These are phyloP conservation scores for Termitomyces sp. DNA, from an alignment of 768 basidiomycete species.

Conservation along the genomic window DNA sequence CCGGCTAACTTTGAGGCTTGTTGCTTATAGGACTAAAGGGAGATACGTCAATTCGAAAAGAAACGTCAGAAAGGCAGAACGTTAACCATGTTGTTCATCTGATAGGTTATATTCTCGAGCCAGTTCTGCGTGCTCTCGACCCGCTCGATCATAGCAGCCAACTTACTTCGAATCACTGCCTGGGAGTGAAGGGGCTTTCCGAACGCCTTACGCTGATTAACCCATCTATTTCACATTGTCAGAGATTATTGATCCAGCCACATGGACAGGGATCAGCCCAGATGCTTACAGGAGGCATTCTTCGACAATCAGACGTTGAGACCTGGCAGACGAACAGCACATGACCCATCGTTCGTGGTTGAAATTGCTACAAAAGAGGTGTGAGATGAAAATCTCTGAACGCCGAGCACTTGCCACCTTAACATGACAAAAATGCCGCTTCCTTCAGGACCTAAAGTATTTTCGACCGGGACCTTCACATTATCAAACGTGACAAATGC, in stretches of 20 bases:
- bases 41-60: background rate
- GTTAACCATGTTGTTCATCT: constrained; percentile 78
- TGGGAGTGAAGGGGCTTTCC: constrained; percentile 82
- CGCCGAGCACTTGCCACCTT: constrained; percentile 24
- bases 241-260: background rate
- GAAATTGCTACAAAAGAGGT: constrained; percentile 57
- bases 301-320: constrained; percentile 54
- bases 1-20: constrained; percentile 73
- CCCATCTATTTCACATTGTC: constrained; percentile 50
- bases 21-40: constrained; percentile 56
- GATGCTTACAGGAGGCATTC: constrained; percentile 44
- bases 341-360: constrained; percentile 96
- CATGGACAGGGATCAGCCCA: background rate
- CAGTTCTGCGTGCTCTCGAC: constrained; percentile 69
- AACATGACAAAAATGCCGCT: constrained; percentile 54
- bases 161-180: constrained; percentile 82
- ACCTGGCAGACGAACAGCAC: constrained; percentile 65
- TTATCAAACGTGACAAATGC: constrained; percentile 73
- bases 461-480: constrained; percentile 78
- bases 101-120: constrained; percentile 80
- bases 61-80: background rate
- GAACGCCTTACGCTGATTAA: constrained; percentile 81
- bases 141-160: constrained; percentile 72
- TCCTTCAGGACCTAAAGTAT: constrained; percentile 77
- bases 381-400: background rate